These are phyloP conservation scores for Chaetomiaceae sp. DNA, from an alignment of 2,329 filamentous ascomycete species.

Conservation along the genomic window DNA sequence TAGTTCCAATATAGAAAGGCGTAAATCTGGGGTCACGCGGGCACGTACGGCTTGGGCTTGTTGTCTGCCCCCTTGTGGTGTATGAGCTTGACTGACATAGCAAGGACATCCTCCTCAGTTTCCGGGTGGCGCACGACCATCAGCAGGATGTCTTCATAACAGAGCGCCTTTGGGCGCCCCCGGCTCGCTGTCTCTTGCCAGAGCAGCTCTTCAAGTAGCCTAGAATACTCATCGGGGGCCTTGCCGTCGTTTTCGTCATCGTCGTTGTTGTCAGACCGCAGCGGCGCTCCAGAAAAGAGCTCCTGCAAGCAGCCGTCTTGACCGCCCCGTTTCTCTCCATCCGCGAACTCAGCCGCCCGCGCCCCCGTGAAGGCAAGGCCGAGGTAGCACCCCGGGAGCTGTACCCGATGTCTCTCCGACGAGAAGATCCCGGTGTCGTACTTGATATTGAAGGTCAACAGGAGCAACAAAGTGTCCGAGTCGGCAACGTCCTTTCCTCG, in stretches of 20 bases:
- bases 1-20: background rate
- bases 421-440: slow-evolving; percentile 28
- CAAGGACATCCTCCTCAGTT: background rate
- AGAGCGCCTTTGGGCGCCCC: slow-evolving; percentile 3
- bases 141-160: background rate
- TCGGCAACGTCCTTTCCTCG: slow-evolving; percentile 7
- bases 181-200: background rate
- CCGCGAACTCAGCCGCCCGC: slow-evolving; percentile 29
- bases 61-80: background rate
- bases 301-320: slow-evolving; percentile 11
- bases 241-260: background rate
- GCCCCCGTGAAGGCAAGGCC: slow-evolving; percentile 28
- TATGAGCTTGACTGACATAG: background rate
- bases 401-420: slow-evolving; percentile 23
- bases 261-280: too few species aligned
- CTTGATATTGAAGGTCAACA: slow-evolving; percentile 30
- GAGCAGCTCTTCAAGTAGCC: background rate
- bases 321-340: slow-evolving; percentile 25
- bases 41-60: slow-evolving; percentile 1
- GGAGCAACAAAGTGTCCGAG: slow-evolving; percentile 20
- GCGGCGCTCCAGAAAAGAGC: too few species aligned
- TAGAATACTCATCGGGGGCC: background rate
- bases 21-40: background rate
- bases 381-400: slow-evolving; percentile 28
- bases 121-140: background rate